Percentiles rank a stretch among this genome's conserved stretches.
Evolutionary conservation across 176 grass and related monocot genomes (phyloP).

Genomic region (Zizania latifolia): DNA sequence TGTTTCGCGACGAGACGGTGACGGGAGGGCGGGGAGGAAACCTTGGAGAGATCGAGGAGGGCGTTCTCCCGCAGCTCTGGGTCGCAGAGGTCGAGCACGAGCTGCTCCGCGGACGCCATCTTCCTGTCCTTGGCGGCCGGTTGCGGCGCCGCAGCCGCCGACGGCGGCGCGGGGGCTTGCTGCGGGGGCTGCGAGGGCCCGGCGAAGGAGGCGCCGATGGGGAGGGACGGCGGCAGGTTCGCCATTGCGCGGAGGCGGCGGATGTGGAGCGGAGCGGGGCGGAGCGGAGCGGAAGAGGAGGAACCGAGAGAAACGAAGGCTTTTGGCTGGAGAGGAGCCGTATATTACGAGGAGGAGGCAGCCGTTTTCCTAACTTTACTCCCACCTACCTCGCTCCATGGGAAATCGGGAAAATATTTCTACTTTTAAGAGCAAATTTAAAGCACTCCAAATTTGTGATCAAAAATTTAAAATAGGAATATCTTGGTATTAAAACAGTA

Average conservation of each 20-base stretch:
- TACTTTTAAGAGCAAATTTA: no score
- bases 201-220: conserved; percentile 35
- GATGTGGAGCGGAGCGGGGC: background rate
- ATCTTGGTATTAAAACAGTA: no score
- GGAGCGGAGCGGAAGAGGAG: background rate
- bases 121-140: conserved; percentile 40
- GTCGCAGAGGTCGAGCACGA: conserved; percentile 76
- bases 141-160: background rate
- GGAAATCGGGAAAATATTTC: no score
- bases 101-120: conserved; percentile 67
- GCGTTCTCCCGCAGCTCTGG: conserved; percentile 75
- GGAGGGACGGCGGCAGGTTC: conserved; percentile 54
- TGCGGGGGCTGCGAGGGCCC: conserved; percentile 22
- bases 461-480: no score
- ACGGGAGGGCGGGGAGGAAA: background rate
- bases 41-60: conserved; percentile 72
- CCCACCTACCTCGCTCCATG: no score
- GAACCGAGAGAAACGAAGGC: background rate
- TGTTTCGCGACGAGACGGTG: background rate
- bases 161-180: background rate
- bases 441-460: no score
- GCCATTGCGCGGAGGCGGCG: conserved; percentile 41
- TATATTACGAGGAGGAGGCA: background rate
- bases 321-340: background rate
- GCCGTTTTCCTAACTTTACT: background rate